Evolutionary conservation across 2,329 filamentous ascomycete species (phyloP).

Genomic region (Calonectria ilicicola): DNA sequence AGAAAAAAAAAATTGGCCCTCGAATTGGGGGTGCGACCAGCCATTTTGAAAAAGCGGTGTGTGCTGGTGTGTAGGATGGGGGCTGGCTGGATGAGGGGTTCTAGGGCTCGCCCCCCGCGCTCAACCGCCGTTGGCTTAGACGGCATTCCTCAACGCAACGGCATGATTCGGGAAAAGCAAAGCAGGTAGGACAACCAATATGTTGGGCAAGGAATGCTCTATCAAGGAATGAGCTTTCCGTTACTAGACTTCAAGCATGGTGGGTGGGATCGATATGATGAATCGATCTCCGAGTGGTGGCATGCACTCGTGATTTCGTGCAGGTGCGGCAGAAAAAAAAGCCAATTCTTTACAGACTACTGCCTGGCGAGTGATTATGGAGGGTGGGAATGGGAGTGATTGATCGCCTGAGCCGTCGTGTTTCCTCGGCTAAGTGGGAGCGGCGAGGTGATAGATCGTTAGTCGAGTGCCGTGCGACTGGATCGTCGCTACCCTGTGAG

Average conservation of each 20-base stretch:
- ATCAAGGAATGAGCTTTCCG: neutral
- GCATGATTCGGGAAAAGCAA: constrained; percentile 20
- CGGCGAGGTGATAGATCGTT: constrained; percentile 18
- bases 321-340: constrained; percentile 27
- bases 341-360: constrained; percentile 13
- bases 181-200: neutral
- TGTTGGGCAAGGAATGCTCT: constrained; percentile 3
- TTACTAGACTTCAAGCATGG: neutral
- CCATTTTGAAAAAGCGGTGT: constrained; percentile 42
- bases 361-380: constrained; percentile 18
- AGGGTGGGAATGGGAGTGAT: constrained; percentile 15
- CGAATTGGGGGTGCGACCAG: constrained; percentile 20
- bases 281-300: constrained; percentile 35
- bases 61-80: constrained; percentile 31
- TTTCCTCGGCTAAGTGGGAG: constrained; percentile 13
- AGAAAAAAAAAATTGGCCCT: constrained; percentile 9
- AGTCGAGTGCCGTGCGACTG: constrained; percentile 16
- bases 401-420: constrained; percentile 19
- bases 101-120: constrained; percentile 27
- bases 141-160: constrained; percentile 17
- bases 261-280: constrained; percentile 30
- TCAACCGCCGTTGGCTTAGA: constrained; percentile 10
- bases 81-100: constrained; percentile 38
- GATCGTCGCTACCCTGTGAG: constrained; percentile 20
- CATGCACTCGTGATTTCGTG: constrained; percentile 44